Evolutionary conservation across 2,329 filamentous ascomycete species (phyloP).

Genomic region (Scedosporium apiospermum): DNA sequence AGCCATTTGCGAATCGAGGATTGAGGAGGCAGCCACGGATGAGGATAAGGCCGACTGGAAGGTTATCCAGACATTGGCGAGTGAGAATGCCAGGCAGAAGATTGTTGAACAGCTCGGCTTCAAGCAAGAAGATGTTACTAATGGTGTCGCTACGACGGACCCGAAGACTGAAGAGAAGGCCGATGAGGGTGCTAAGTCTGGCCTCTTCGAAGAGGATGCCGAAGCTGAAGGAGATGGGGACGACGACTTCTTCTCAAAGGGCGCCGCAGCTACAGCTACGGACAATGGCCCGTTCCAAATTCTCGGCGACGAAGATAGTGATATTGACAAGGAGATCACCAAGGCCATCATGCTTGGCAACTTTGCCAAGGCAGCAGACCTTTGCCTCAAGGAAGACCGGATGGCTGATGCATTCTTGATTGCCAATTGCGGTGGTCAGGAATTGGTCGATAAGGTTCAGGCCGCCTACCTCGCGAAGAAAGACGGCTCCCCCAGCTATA

Average conservation of each 20-base stretch:
- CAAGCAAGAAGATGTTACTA: constrained; percentile 39
- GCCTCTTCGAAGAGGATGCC: constrained; percentile 64
- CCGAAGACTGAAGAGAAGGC: constrained; percentile 22
- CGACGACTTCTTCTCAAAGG: constrained; percentile 87
- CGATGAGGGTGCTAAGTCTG: constrained; percentile 43
- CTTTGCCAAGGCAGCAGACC: constrained; percentile 80
- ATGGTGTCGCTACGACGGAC: constrained; percentile 20
- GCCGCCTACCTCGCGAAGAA: constrained; percentile 81
- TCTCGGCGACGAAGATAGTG: constrained; percentile 72
- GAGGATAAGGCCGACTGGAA: constrained; percentile 96
- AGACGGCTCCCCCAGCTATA: constrained; percentile 76
- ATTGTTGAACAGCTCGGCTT: constrained; percentile 91
- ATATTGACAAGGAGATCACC: constrained; percentile 79
- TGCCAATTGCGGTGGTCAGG: constrained; percentile 89
- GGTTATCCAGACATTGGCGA: constrained; percentile 80
- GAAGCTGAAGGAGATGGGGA: constrained; percentile 57
- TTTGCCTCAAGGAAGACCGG: constrained; percentile 79
- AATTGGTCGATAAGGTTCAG: constrained; percentile 89
- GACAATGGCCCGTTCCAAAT: constrained; percentile 92
- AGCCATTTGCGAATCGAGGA: constrained; percentile 70
- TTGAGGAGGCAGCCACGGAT: constrained; percentile 65
- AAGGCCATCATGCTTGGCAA: constrained; percentile 80
- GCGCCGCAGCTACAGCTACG: constrained; percentile 84
- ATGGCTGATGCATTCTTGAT: constrained; percentile 97
- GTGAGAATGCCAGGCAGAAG: constrained; percentile 74